Conservation (phyloP, 768 basidiomycete species). For the Omphalotus guepiniiformis region DNA sequence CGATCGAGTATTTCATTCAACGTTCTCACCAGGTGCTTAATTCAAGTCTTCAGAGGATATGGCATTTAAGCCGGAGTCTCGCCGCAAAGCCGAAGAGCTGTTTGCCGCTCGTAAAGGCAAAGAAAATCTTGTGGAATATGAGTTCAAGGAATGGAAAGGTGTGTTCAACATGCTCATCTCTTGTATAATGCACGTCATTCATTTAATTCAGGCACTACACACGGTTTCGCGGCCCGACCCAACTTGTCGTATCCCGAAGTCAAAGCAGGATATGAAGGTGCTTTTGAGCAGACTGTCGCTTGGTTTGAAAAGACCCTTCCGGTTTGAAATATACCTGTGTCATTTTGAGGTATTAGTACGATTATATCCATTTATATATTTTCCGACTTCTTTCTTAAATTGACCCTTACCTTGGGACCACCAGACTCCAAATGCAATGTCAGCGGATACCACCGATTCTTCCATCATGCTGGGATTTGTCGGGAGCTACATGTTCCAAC, state of each 20-base stretch:
- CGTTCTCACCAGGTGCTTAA: not conserved
- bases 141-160: constrained; percentile 45
- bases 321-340: constrained; percentile 13
- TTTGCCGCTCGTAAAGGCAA: constrained; percentile 34
- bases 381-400: not conserved
- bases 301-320: constrained; percentile 44
- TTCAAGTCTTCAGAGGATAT: constrained; percentile 29
- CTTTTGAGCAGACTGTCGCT: constrained; percentile 35
- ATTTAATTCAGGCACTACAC: constrained; percentile 33
- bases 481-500: too few species aligned
- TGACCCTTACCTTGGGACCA: not conserved
- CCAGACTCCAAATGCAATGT: not conserved
- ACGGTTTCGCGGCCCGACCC: constrained; percentile 44
- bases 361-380: too few species aligned
- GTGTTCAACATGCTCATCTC: not conserved
- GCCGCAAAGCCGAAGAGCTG: constrained; percentile 30
- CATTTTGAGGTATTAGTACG: too few species aligned
- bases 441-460: too few species aligned
- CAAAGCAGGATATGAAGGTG: constrained; percentile 37
- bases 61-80: constrained; percentile 26
- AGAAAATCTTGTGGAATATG: constrained; percentile 36
- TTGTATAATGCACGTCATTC: not conserved
- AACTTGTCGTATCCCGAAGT: constrained; percentile 33
- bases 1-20: not conserved
- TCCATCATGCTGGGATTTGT: too few species aligned